phyloP scores from a whole-genome alignment of 1,284 basidiomycete species.

The Hypsizygus ulmarius region DNA sequence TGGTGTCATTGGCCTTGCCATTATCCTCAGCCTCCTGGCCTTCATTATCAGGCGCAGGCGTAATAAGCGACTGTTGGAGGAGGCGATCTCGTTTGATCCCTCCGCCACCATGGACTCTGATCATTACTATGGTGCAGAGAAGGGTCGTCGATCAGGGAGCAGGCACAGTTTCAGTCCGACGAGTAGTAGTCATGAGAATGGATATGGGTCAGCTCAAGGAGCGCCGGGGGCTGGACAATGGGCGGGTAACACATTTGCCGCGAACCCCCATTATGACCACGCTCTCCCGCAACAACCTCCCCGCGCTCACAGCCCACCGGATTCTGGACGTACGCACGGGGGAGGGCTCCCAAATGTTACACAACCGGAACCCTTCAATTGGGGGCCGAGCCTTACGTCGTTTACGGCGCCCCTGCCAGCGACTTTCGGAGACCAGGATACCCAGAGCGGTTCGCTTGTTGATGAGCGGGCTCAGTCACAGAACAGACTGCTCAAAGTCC shows the following conservation, averaged over 20 bases:
- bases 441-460: not conserved
- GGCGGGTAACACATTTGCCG: not conserved
- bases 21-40: constrained; percentile 44
- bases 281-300: not conserved
- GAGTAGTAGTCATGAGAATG: constrained; percentile 31
- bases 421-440: not conserved
- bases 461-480: constrained; percentile 3
- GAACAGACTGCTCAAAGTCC: constrained; percentile 11
- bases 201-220: constrained; percentile 8
- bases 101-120: constrained; percentile 23
- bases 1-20: constrained; percentile 47
- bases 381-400: constrained; percentile 6
- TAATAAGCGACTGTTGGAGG: constrained; percentile 42
- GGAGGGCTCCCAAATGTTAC: not conserved
- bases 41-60: constrained; percentile 49
- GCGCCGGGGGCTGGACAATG: not conserved
- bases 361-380: not conserved
- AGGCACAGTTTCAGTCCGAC: constrained; percentile 37
- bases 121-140: constrained; percentile 28
- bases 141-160: constrained; percentile 28
- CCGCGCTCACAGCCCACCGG: not conserved
- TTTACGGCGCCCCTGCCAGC: constrained; percentile 1
- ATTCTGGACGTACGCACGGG: not conserved
- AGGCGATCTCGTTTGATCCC: constrained; percentile 57
- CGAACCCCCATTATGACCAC: not conserved